Conservation (phyloP, 2,329 filamentous ascomycete genomes). For the Colletotrichum simmondsii region DNA sequence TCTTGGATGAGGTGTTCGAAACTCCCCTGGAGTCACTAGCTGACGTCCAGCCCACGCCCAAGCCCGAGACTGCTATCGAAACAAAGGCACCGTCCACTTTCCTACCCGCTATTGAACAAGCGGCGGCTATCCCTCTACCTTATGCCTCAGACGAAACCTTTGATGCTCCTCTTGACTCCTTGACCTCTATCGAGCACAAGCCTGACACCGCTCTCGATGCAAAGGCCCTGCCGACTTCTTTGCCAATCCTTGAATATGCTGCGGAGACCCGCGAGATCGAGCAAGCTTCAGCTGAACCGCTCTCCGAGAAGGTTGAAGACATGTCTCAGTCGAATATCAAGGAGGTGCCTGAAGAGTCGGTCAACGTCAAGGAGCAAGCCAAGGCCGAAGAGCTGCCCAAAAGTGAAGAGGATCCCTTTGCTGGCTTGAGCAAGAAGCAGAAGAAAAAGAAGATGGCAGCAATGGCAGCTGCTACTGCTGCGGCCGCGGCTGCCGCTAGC, state of each 20-base stretch:
- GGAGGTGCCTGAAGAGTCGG: neutral
- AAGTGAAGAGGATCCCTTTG: constrained; percentile 35
- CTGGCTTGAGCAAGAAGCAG: neutral
- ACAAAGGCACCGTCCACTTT: neutral
- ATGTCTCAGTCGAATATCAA: neutral
- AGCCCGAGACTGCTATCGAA: neutral
- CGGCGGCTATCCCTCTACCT: neutral
- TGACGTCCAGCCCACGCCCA: neutral
- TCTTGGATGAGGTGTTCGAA: neutral
- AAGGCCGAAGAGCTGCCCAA: neutral
- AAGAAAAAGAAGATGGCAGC: neutral
- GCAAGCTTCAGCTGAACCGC: neutral
- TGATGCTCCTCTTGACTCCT: neutral
- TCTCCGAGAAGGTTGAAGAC: neutral
- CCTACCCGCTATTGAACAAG: neutral
- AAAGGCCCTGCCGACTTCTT: neutral
- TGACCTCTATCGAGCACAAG: neutral
- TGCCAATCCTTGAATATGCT: neutral
- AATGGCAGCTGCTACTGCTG: neutral
- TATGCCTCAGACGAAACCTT: neutral
- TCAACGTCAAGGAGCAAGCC: neutral
- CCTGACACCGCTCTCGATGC: neutral
- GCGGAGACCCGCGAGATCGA: neutral
- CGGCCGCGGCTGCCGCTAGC: neutral
- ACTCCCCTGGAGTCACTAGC: neutral